A percentile compares a stretch with the other conserved stretches of the same genome.
Conservation (phyloP, 2,329 filamentous ascomycete genomes). For the Paracoccidioides lutzii region DNA sequence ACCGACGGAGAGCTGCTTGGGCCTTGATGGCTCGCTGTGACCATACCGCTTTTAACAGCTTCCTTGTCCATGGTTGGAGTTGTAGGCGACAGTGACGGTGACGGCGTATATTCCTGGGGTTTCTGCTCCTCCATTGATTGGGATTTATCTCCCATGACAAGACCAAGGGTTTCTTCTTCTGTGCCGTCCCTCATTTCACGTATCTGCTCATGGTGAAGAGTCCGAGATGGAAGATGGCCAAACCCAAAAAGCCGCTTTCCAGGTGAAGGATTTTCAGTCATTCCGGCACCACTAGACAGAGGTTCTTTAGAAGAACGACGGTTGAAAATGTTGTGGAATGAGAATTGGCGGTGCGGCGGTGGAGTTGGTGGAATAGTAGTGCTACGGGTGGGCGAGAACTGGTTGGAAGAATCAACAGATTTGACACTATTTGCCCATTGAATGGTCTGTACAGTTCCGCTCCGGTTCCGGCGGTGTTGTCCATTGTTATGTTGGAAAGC, state of each 20-base stretch:
- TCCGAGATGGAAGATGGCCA: slow-evolving; percentile 3
- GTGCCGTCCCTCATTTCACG: slow-evolving; percentile 44
- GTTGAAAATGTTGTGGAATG: slow-evolving; percentile 75
- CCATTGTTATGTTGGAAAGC: neutral
- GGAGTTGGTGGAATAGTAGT: slow-evolving; percentile 17
- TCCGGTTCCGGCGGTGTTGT: slow-evolving; percentile 7
- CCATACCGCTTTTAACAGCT: neutral
- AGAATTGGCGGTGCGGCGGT: slow-evolving; percentile 61
- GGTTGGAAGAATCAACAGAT: slow-evolving; percentile 14
- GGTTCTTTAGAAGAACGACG: slow-evolving; percentile 27
- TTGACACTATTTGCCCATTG: slow-evolving; percentile 23
- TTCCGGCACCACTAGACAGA: slow-evolving; percentile 5
- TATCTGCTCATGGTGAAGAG: slow-evolving; percentile 15
- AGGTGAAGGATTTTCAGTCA: neutral
- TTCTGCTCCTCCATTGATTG: neutral
- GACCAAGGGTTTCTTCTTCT: slow-evolving; percentile 69
- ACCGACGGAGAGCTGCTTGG: neutral
- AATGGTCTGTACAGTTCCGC: slow-evolving; percentile 14
- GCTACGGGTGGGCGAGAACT: slow-evolving; percentile 10
- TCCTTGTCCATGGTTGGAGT: slow-evolving; percentile 1
- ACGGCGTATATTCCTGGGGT: slow-evolving; percentile 12
- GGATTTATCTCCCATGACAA: slow-evolving; percentile 58
- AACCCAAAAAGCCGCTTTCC: slow-evolving; percentile 5
- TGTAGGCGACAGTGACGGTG: slow-evolving; percentile 1
- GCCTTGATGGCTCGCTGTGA: neutral